phyloP scores from a whole-genome alignment of 225 moss, liverwort and hornwort genomes.

The Rhytidiadelphus loreus region DNA sequence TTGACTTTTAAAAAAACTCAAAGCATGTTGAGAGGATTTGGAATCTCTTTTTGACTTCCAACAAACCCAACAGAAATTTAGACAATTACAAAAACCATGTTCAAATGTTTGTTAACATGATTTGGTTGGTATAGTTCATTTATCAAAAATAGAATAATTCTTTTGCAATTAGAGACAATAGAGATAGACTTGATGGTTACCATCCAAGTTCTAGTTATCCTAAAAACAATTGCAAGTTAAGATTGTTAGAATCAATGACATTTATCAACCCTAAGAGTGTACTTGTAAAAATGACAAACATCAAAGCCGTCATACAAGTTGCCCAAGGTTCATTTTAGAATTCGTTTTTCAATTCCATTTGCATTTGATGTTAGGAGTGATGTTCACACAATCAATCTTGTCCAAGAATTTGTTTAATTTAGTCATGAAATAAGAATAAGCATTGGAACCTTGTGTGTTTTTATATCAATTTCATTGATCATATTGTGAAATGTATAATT shows the following conservation, averaged over 20 bases:
- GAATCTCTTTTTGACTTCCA: not conserved
- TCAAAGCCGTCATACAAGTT: not conserved
- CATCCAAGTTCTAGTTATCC: accelerated
- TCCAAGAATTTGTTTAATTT: not conserved
- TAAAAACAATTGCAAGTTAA: not conserved
- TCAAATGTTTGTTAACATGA: not conserved
- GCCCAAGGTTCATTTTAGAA: not conserved
- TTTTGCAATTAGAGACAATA: accelerated
- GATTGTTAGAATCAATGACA: accelerated
- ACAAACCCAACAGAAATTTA: not conserved
- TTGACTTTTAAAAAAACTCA: too few relatives aligned
- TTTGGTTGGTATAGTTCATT: not conserved
- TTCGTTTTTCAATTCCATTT: accelerated
- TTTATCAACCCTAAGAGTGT: not conserved
- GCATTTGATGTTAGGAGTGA: not conserved
- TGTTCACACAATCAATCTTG: not conserved
- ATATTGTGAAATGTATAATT: accelerated
- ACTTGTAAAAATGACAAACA: not conserved
- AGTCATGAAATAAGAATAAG: accelerated
- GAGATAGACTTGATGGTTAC: not conserved
- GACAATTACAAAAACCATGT: not conserved
- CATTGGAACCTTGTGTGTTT: not conserved
- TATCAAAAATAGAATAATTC: not conserved
- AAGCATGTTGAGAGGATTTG: not conserved
- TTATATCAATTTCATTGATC: not conserved